Evolutionary conservation across 345 rosid genomes (phyloP), one percentile per base, ranked within the genome.

Genomic region (Camelina laxa): DNA sequence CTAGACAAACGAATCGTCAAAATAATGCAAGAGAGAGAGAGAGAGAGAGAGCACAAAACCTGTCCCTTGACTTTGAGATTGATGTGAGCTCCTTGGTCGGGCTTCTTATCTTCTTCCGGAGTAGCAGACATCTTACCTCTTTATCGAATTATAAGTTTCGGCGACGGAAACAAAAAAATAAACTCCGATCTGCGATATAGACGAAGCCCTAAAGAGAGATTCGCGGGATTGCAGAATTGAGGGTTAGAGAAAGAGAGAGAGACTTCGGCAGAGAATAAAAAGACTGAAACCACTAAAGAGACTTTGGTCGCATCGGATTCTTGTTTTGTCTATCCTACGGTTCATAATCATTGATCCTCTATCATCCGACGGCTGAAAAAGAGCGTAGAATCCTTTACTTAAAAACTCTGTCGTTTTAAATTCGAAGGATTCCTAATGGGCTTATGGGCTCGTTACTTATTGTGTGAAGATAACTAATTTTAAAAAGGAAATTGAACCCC

Each of bases 11-110:
- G 63, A 33, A 30, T 45, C 20, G 11, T 36, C 6, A 35, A 10
- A 35, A 2, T 7, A 54, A 13, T 10, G 17, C 13, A 14, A 41
- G 12, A 16, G 1, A 15, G 0, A 31, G 3, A 17, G 17, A 16
- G 31, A 0, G 44, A 48, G 20, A 49, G 20, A 63, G 47, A 11
- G 72, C 15, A 61, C 19, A 13, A 36, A 59, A 92, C 97, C 97
- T 92, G 96, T 57, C 96, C 92, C 78, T 92, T 89, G 73, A 92
- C 97, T 67, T 92, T 92, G 76, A 92, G 97, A 45, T 90, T 90
- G 82, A 92, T 89, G 77, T 90, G 96, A 49, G 84, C 93, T 20
- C 89, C 73, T 69, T 86, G 87, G 60, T 87, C 93, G 39, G 92
- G 96, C 84, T 92, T 90, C 94, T 92, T 90, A 48, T 85, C 97